Conservation (phyloP, 2,329 filamentous ascomycete genomes). For the Claviceps purpurea region DNA sequence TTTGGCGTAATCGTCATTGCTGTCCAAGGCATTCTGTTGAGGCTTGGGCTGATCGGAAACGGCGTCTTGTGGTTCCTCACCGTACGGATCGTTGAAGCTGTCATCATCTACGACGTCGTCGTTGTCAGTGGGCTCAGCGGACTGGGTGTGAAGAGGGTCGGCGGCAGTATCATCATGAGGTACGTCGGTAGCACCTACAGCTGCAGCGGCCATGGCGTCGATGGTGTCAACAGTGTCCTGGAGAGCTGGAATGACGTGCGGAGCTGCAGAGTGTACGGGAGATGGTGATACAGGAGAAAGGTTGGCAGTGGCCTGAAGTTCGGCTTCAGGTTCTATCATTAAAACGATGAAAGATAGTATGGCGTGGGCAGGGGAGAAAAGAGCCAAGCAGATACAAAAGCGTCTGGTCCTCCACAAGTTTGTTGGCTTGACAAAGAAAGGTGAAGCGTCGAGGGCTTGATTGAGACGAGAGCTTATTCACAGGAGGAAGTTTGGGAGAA, state of each 20-base stretch:
- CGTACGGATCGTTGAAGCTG: slow-evolving; percentile 35
- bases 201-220: slow-evolving; percentile 31
- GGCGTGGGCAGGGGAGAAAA: slow-evolving; percentile 2
- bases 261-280: slow-evolving; percentile 31
- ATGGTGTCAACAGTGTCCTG: slow-evolving; percentile 39
- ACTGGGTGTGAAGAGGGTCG: slow-evolving; percentile 17
- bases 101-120: slow-evolving; percentile 30
- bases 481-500: neutral
- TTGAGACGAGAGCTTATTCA: neutral
- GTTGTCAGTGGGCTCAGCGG: slow-evolving; percentile 21
- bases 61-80: slow-evolving; percentile 21
- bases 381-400: slow-evolving; percentile 7
- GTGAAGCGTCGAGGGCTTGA: neutral
- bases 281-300: slow-evolving; percentile 39
- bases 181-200: slow-evolving; percentile 13
- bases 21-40: slow-evolving; percentile 18
- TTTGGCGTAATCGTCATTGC: slow-evolving; percentile 37
- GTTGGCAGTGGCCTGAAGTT: slow-evolving; percentile 38
- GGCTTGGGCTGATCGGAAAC: slow-evolving; percentile 10
- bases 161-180: slow-evolving; percentile 15
- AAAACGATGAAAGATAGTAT: slow-evolving; percentile 12
- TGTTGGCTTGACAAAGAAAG: neutral
- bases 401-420: neutral
- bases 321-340: slow-evolving; percentile 34
- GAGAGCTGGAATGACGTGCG: slow-evolving; percentile 34